A percentile compares a stretch with the other conserved stretches of the same genome.
phyloP scores from a whole-genome alignment of 2,329 filamentous ascomycete genomes.

The Lasiodiplodia citricola region DNA sequence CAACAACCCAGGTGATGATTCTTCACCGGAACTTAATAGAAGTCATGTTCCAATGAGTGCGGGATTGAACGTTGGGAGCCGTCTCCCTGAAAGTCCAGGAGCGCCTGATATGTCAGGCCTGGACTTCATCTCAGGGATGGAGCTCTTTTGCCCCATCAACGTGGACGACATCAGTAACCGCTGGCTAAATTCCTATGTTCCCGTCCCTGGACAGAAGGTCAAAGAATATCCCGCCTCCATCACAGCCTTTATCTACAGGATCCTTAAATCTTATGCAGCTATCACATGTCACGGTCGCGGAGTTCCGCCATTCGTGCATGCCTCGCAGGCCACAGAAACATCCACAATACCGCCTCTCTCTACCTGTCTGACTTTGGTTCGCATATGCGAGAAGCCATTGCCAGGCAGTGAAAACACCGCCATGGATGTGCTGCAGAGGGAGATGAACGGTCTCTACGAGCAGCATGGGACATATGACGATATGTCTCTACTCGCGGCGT shows the following conservation, averaged over 20 bases:
- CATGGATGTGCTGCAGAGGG: constrained; percentile 13
- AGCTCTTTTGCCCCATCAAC: constrained; percentile 54
- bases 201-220: constrained; percentile 48
- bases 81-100: neutral
- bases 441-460: constrained; percentile 23
- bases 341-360: constrained; percentile 30
- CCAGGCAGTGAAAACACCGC: constrained; percentile 20
- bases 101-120: neutral
- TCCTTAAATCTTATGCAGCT: constrained; percentile 53
- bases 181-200: constrained; percentile 57
- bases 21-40: neutral
- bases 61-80: neutral
- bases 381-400: constrained; percentile 20
- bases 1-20: neutral
- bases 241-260: constrained; percentile 46
- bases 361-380: constrained; percentile 26
- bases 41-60: neutral
- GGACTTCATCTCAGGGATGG: constrained; percentile 39
- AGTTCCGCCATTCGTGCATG: constrained; percentile 54
- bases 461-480: constrained; percentile 32
- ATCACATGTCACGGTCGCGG: constrained; percentile 35
- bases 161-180: constrained; percentile 55
- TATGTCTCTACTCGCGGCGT: constrained; percentile 48
- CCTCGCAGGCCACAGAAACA: constrained; percentile 40
- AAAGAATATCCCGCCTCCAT: constrained; percentile 51